Percentiles rank a stretch among this genome's conserved stretches.
These are phyloP conservation scores for Pythium vanterpoolii DNA, from an alignment of 352 stramenopile species.

Conservation along the genomic window DNA sequence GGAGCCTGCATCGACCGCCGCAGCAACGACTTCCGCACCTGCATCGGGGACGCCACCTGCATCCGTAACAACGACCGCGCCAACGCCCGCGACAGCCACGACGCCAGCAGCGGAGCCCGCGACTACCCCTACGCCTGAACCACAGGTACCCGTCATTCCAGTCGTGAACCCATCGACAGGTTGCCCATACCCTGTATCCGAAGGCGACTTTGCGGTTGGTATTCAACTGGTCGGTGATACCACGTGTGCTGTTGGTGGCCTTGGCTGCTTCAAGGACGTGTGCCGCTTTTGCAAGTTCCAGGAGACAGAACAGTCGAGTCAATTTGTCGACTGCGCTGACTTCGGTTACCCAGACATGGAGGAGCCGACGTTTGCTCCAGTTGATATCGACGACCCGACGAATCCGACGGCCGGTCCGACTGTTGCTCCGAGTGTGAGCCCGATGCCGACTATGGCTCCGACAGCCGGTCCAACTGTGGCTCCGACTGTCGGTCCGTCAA, in stretches of 20 bases:
- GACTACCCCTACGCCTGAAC: background rate
- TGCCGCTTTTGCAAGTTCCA: conserved; percentile 15
- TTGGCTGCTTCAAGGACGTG: conserved; percentile 10
- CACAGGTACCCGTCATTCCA: background rate
- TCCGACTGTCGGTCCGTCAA: background rate
- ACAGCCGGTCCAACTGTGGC: background rate
- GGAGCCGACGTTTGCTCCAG: background rate
- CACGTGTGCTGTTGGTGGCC: conserved; percentile 3
- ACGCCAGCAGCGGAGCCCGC: background rate
- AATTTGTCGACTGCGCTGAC: conserved; percentile 10
- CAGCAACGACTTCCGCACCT: too few relatives aligned
- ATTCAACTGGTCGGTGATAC: conserved; percentile 15
- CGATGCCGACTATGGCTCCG: background rate
- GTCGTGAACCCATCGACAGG: background rate
- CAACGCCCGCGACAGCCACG: background rate
- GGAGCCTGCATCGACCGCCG: too few relatives aligned
- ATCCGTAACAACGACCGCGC: background rate
- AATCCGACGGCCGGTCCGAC: too few relatives aligned
- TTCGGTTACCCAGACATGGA: background rate
- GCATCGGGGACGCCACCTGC: background rate
- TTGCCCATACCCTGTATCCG: conserved; percentile 26
- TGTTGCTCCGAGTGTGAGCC: background rate
- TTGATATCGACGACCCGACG: background rate
- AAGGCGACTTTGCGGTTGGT: conserved; percentile 30
- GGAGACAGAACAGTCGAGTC: conserved; percentile 3